phyloP scores from a whole-genome alignment of 176 grass and related monocot genomes.

The Neostapfia colusana region DNA sequence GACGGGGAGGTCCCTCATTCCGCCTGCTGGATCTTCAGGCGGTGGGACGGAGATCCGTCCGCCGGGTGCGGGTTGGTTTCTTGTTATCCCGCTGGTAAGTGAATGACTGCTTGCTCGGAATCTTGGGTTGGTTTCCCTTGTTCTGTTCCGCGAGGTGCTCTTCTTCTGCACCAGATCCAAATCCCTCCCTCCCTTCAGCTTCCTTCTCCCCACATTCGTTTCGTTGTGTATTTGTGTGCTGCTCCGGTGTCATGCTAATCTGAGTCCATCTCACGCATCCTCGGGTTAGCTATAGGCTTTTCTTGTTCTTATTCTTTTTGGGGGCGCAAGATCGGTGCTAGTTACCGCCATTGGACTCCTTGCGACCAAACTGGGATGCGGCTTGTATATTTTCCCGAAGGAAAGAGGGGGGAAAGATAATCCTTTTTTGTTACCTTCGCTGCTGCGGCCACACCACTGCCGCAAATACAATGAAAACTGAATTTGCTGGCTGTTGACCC shows the following conservation, averaged over 20 bases:
- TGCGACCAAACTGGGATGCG: constrained; percentile 2
- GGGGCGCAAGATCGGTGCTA: background rate
- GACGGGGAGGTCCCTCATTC: background rate
- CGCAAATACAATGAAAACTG: constrained; percentile 10
- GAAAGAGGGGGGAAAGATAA: background rate
- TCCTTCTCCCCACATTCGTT: background rate
- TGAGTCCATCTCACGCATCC: background rate
- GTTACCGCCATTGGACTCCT: background rate
- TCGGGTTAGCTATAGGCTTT: background rate
- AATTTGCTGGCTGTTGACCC: constrained; percentile 31
- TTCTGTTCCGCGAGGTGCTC: background rate
- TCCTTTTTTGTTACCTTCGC: background rate
- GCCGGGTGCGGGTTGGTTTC: background rate
- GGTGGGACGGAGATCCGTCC: constrained; percentile 30
- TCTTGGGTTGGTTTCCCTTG: background rate
- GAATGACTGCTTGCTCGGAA: background rate
- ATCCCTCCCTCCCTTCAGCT: background rate
- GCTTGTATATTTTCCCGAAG: background rate
- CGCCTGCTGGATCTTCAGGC: constrained; percentile 37
- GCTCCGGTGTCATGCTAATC: background rate
- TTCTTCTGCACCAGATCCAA: constrained; percentile 9
- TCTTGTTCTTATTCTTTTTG: background rate
- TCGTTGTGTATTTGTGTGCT: background rate
- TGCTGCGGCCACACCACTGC: constrained; percentile 30
- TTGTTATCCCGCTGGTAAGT: background rate